Percentiles rank a stretch among this genome's conserved stretches.
These are phyloP conservation scores for Talaromyces sp. DNA, from an alignment of 2,329 filamentous ascomycete species.

Conservation along the genomic window DNA sequence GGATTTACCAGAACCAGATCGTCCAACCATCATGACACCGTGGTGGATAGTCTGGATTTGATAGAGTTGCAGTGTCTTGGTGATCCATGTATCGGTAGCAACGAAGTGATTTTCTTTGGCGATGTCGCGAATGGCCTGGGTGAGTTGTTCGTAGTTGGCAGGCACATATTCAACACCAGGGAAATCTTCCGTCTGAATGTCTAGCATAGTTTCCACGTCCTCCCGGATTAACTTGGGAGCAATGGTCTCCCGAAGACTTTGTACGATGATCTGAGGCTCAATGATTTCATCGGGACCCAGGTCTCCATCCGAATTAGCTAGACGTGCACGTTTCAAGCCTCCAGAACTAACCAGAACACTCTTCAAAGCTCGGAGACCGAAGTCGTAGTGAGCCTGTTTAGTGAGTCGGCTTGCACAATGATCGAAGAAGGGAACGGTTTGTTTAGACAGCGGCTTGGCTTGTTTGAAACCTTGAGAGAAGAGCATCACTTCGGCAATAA, in stretches of 20 bases:
- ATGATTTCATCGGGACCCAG: conserved; percentile 65
- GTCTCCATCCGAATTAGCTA: conserved; percentile 54
- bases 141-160: conserved; percentile 73
- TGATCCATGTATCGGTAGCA: conserved; percentile 93
- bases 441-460: conserved; percentile 86
- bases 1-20: conserved; percentile 96
- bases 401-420: conserved; percentile 74
- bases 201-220: conserved; percentile 82
- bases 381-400: conserved; percentile 98
- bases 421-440: conserved; percentile 98
- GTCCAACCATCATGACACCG: conserved; percentile 99
- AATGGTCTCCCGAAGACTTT: conserved; percentile 97
- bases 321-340: conserved; percentile 80
- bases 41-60: conserved; percentile 98
- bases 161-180: conserved; percentile 89
- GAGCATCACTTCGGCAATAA: conserved; percentile 99
- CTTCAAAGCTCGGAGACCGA: conserved; percentile 94
- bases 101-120: conserved; percentile 82
- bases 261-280: conserved; percentile 95
- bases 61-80: conserved; percentile 92
- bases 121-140: conserved; percentile 73
- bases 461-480: conserved; percentile 99
- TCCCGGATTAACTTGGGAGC: conserved; percentile 91
- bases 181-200: conserved; percentile 80
- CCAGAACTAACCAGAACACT: conserved; percentile 98